Conservation (phyloP, 2,329 filamentous ascomycete species). For the Monosporascus sp. region DNA sequence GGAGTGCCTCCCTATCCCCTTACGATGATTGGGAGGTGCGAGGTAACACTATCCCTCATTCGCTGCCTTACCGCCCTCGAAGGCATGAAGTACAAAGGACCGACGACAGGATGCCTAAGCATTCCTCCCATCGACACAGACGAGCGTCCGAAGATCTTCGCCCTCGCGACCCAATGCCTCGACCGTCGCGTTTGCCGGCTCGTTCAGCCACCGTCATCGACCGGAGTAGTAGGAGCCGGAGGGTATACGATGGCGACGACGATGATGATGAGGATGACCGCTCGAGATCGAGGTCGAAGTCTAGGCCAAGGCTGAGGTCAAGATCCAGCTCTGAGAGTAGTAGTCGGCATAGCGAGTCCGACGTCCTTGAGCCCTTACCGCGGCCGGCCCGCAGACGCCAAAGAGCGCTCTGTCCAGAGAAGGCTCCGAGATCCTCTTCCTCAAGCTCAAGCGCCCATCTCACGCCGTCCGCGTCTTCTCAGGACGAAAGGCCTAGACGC, state of each 20-base stretch:
- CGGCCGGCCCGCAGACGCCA: slow-evolving; percentile 30
- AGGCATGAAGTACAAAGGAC: slow-evolving; percentile 28
- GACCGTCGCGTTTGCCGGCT: slow-evolving; percentile 18
- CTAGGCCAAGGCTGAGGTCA: slow-evolving; percentile 13
- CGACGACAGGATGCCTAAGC: slow-evolving; percentile 19
- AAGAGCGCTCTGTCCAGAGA: slow-evolving; percentile 31
- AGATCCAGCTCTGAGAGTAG: slow-evolving; percentile 12
- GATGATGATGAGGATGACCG: slow-evolving; percentile 18
- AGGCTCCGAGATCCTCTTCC: slow-evolving; percentile 29
- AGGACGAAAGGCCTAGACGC: slow-evolving; percentile 24
- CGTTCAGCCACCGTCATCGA: slow-evolving; percentile 17
- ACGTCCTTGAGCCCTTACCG: slow-evolving; percentile 20
- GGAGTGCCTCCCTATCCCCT: slow-evolving; percentile 21
- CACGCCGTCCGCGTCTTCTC: slow-evolving; percentile 29
- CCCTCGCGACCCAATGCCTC: slow-evolving; percentile 22
- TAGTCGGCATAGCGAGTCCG: slow-evolving; percentile 4
- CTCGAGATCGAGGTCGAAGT: slow-evolving; percentile 19
- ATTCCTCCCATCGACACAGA: slow-evolving; percentile 19
- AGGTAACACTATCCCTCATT: slow-evolving; percentile 23
- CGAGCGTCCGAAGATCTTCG: slow-evolving; percentile 20
- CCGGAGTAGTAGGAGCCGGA: slow-evolving; percentile 18
- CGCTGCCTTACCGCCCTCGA: slow-evolving; percentile 29
- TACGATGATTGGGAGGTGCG: slow-evolving; percentile 26
- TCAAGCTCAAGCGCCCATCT: slow-evolving; percentile 34
- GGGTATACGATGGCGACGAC: slow-evolving; percentile 16